Conservation (phyloP, 2,329 filamentous ascomycete species). For the Cladobotryum protrusum region DNA sequence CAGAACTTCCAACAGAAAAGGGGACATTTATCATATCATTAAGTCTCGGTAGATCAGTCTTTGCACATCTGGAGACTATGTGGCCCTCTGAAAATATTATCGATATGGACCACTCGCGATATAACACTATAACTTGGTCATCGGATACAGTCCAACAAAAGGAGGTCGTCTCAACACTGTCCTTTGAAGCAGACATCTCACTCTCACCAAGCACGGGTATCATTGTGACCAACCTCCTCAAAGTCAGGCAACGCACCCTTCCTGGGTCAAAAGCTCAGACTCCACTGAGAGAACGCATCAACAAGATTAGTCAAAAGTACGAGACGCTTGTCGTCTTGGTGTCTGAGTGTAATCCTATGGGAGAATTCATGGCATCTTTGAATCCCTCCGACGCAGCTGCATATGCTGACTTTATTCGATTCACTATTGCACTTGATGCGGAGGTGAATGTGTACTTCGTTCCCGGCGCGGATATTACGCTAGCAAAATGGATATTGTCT, state of each 20-base stretch:
- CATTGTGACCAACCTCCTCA: conserved; percentile 63
- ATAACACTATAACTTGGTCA: conserved; percentile 22
- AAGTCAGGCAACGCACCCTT: conserved; percentile 63
- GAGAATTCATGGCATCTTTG: conserved; percentile 36
- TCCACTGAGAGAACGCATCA: conserved; percentile 50
- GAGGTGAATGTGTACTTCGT: conserved; percentile 39
- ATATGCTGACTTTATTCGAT: conserved; percentile 45
- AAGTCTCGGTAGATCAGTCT: conserved; percentile 38
- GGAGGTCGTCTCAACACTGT: conserved; percentile 30
- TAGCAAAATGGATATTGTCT: conserved; percentile 50
- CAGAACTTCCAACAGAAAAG: conserved; percentile 12
- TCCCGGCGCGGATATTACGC: conserved; percentile 41
- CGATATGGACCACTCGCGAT: conserved; percentile 51
- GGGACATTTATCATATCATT: conserved; percentile 46
- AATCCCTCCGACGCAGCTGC: conserved; percentile 36
- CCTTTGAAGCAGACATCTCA: conserved; percentile 64
- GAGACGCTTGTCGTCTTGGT: conserved; percentile 63
- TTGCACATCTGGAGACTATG: conserved; percentile 43
- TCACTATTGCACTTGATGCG: conserved; percentile 36
- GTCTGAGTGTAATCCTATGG: conserved; percentile 42
- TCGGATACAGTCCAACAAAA: conserved; percentile 9
- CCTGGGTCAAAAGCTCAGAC: conserved; percentile 41
- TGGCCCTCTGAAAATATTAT: conserved; percentile 48
- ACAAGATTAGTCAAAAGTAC: conserved; percentile 51
- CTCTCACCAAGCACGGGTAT: conserved; percentile 64